Conservation (phyloP, 202 grass and related monocot species). For the Setaria italica region DNA sequence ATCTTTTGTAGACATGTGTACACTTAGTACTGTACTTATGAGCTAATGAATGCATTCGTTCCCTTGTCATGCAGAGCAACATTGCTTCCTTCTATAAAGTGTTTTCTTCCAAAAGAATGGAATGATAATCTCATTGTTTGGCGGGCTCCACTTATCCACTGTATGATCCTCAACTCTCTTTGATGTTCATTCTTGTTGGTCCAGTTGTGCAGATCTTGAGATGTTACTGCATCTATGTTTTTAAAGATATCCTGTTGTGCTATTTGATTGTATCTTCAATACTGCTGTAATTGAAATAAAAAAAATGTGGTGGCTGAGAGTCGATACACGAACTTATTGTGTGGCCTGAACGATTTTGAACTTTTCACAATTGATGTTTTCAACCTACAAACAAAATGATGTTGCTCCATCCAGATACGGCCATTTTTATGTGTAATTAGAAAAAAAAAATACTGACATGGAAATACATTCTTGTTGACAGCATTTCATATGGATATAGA, state of each 20-base stretch:
- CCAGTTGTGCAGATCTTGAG: background rate
- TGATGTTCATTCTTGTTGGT: background rate
- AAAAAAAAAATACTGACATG: background rate
- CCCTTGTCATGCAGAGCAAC: conserved; percentile 62
- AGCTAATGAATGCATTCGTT: background rate
- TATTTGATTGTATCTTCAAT: background rate
- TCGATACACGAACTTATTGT: background rate
- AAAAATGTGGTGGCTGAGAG: background rate
- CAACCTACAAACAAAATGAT: background rate
- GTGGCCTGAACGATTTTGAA: background rate
- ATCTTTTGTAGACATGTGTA: background rate
- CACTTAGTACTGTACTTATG: background rate
- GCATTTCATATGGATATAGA: background rate
- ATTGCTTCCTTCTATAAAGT: conserved; percentile 73
- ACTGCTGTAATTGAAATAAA: background rate
- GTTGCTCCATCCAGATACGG: background rate
- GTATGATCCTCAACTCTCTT: conserved; percentile 52
- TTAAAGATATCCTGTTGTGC: background rate
- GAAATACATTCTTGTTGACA: conserved; percentile 16
- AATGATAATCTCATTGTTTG: conserved; percentile 66
- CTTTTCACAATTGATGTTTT: background rate
- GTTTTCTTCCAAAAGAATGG: conserved; percentile 83
- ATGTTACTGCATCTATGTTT: conserved; percentile 18
- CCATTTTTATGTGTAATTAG: background rate
- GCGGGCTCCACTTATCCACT: conserved; percentile 66